Evolutionary conservation across 2,329 filamentous ascomycete genomes (phyloP), one percentile per base, ranked within the genome.

Genomic region (Lithohypha guttulata): DNA sequence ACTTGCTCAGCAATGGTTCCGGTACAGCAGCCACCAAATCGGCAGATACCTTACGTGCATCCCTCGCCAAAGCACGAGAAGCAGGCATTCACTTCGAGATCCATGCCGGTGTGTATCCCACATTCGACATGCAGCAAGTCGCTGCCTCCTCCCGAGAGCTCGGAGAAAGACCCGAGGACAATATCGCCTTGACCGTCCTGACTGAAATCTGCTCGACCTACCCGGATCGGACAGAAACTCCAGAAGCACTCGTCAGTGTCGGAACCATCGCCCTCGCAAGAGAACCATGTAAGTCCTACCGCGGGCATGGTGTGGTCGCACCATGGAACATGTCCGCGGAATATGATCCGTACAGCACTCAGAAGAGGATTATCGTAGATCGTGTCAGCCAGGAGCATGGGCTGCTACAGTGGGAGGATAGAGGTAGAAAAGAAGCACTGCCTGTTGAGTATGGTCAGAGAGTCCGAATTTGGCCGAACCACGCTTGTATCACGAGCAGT

Each of bases 361-460:
- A 2, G 55, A 63, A 59, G 13, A 64, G 70, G 1, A 83, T 82
- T 79, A 71, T 82, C 47, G 75, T 89, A 1, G 76, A 72, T 10
- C 69, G 75, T 18, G 73, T 89, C 42, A 80, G 77, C 47, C 84
- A 89, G 61, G 84, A 91, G 60, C 84, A 89, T 59, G 81, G 80
- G 0, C 75, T 85, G 39, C 53, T 89, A 50, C 66, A 63, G 1
- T 85, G 79, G 74, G 60, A 63, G 10, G 47, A 54, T 9, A 60
- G 65, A 26, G 68, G 66, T 0, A 18, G 26, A 25, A 48, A 48
- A 19, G 56, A 64, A 8, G 57, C 64, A n/a, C 59, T 70, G 33
- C 54, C 61, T 32, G 54, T 84, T 42, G 46, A 58, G 2, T 63
- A 84, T 21, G 82, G 83, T 1, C 72, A 84, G 53, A 75, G 75